Percentiles rank a stretch among this genome's conserved stretches.
Conservation (phyloP, 306 rosid genomes). For the Rosa rugosa region DNA sequence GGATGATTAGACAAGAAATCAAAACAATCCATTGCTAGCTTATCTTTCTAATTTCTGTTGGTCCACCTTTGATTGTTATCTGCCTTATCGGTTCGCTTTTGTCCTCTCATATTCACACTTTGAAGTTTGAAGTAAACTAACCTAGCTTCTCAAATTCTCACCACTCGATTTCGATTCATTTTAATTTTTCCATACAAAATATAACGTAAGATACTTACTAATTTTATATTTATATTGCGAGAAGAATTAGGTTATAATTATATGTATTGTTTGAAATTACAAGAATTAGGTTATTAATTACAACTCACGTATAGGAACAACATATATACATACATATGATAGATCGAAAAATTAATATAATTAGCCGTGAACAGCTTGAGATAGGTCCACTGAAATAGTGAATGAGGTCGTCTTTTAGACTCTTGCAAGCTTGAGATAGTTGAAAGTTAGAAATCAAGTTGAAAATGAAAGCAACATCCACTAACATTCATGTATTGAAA, state of each 20-base stretch:
- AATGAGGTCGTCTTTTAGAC: background rate
- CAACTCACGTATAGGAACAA: background rate
- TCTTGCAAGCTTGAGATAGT: background rate
- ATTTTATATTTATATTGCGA: too few species aligned
- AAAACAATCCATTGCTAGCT: conserved; percentile 37
- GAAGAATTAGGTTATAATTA: too few species aligned
- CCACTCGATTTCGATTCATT: too few species aligned
- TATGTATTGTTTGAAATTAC: too few species aligned
- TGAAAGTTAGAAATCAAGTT: background rate
- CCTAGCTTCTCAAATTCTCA: background rate
- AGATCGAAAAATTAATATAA: background rate
- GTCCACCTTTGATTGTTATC: conserved; percentile 26
- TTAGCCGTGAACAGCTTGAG: background rate
- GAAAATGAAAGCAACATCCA: background rate
- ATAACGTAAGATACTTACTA: too few species aligned
- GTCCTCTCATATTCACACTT: background rate
- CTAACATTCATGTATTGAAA: background rate
- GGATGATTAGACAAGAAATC: conserved; percentile 40
- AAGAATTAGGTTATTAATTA: too few species aligned
- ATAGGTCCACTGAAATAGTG: background rate
- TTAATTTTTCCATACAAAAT: too few species aligned
- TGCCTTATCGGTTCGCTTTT: background rate
- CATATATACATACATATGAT: background rate
- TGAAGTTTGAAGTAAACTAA: too few species aligned
- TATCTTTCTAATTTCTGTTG: conserved; percentile 25